Conservation (phyloP, 768 basidiomycete species). For the Amanita polypyramis region DNA sequence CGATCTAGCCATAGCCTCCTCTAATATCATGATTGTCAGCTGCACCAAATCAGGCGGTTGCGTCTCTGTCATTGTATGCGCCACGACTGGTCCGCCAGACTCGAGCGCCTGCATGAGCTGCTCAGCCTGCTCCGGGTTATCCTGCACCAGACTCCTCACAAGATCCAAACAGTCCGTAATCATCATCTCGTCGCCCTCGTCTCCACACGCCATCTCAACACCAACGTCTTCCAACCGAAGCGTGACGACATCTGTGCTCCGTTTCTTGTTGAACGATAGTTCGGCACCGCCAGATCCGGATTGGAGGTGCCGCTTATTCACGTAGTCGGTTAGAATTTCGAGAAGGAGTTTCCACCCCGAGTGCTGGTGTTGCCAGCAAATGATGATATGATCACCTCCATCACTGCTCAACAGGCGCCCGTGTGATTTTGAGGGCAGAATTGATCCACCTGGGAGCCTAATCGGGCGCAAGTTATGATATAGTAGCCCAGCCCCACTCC, state of each 20-base stretch:
- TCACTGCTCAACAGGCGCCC: slow-evolving; percentile 70
- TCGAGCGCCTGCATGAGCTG: slow-evolving; percentile 63
- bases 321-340: slow-evolving; percentile 73
- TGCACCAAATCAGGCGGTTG: slow-evolving; percentile 67
- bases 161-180: slow-evolving; percentile 73
- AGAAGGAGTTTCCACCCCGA: slow-evolving; percentile 82
- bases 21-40: slow-evolving; percentile 70
- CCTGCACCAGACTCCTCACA: slow-evolving; percentile 64
- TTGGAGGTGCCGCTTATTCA: slow-evolving; percentile 43
- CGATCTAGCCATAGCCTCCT: slow-evolving; percentile 60
- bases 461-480: slow-evolving; percentile 61
- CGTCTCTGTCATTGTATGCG: slow-evolving; percentile 40
- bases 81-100: slow-evolving; percentile 39
- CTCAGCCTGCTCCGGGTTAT: slow-evolving; percentile 53
- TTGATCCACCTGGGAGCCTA: slow-evolving; percentile 66
- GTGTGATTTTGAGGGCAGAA: slow-evolving; percentile 51
- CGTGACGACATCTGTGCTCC: slow-evolving; percentile 25
- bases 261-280: slow-evolving; percentile 41
- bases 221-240: slow-evolving; percentile 61
- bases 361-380: slow-evolving; percentile 74
- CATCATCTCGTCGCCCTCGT: slow-evolving; percentile 48
- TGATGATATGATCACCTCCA: slow-evolving; percentile 54
- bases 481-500: slow-evolving; percentile 37
- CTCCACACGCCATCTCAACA: slow-evolving; percentile 43
- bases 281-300: slow-evolving; percentile 27